Conservation (phyloP, 441 rosid species). For the Omphalea diandra region DNA sequence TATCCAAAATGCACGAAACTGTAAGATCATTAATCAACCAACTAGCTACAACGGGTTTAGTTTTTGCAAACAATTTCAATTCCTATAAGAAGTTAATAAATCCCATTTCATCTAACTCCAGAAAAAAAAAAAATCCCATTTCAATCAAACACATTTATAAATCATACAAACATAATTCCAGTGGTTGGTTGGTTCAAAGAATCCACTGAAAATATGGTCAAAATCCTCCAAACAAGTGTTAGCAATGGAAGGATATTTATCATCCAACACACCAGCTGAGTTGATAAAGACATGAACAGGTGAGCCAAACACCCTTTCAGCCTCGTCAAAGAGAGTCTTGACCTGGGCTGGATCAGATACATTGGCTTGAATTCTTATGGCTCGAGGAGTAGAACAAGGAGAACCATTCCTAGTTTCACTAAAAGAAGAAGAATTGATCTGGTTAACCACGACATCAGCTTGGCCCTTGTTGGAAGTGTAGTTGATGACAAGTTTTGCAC, state of each 20-base stretch:
- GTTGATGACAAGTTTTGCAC: constrained; percentile 64
- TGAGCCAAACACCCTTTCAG: constrained; percentile 56
- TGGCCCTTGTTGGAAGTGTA: constrained; percentile 50
- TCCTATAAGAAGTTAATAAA: not conserved
- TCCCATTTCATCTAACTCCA: not conserved
- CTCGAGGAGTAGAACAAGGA: constrained; percentile 37
- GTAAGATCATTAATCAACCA: not conserved
- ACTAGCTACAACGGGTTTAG: not conserved
- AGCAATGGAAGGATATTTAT: constrained; percentile 51
- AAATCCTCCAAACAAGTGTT: constrained; percentile 61
- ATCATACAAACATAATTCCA: not conserved
- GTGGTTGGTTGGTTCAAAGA: not conserved
- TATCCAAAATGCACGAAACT: not conserved
- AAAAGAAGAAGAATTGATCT: constrained; percentile 46
- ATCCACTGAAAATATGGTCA: constrained; percentile 61
- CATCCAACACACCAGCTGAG: constrained; percentile 58
- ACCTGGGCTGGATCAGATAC: constrained; percentile 67
- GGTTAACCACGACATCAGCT: constrained; percentile 56
- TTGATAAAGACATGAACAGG: constrained; percentile 66
- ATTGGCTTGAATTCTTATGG: constrained; percentile 48
- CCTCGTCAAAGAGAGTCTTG: constrained; percentile 59
- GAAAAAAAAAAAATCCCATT: not conserved
- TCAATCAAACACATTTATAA: not conserved
- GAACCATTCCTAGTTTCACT: too few species aligned
- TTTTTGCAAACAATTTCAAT: not conserved